Conservation (phyloP, 306 rosid genomes). For the Prunus padus region DNA sequence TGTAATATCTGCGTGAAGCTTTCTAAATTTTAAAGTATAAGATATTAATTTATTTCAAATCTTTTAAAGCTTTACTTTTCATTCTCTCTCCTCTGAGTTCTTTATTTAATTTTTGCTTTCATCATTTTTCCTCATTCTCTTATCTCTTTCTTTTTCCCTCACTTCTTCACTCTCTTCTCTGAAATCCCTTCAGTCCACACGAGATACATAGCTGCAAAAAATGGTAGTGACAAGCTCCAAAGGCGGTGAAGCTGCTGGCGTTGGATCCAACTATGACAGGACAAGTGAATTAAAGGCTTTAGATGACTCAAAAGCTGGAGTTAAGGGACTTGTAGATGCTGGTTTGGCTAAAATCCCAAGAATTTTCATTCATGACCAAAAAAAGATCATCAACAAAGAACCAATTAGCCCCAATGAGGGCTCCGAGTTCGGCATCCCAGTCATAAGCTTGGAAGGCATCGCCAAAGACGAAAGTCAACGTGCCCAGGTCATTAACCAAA, state of each 20-base stretch:
- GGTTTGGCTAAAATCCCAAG: conserved; percentile 32
- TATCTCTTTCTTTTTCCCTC: too few species aligned
- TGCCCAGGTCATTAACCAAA: neutral
- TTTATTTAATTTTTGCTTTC: too few species aligned
- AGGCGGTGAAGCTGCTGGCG: neutral
- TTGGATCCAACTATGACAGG: conserved; percentile 29
- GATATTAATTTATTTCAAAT: too few species aligned
- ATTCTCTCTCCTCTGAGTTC: too few species aligned
- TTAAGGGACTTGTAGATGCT: conserved; percentile 43
- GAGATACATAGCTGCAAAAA: too few species aligned
- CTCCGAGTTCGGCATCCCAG: conserved; percentile 23
- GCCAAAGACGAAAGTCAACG: neutral
- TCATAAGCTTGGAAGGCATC: conserved; percentile 34
- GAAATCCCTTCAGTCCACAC: too few species aligned
- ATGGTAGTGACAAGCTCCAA: conserved; percentile 23
- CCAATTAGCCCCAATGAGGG: neutral
- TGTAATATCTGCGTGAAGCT: too few species aligned
- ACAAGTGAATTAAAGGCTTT: conserved; percentile 36
- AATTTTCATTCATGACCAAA: conserved; percentile 24
- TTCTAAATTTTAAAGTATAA: too few species aligned
- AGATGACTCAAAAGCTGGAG: conserved; percentile 46
- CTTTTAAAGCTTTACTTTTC: too few species aligned
- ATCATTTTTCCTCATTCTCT: too few species aligned
- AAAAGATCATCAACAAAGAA: neutral
- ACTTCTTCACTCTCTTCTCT: too few species aligned